Conservation (phyloP, 2,329 filamentous ascomycete genomes). For the Venturia aucupariae region DNA sequence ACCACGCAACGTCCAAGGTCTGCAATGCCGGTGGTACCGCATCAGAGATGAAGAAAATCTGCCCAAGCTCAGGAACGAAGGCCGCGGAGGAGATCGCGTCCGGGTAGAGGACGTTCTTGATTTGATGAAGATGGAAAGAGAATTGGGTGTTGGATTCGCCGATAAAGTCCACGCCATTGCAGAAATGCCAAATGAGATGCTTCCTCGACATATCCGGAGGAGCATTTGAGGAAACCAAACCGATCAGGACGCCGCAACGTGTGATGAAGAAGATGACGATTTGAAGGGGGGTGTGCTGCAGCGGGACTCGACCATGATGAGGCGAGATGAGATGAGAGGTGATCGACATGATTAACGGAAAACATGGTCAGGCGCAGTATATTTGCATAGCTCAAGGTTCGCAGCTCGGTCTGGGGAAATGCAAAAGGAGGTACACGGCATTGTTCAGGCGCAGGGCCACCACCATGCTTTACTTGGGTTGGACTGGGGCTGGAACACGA, state of each 20-base stretch:
- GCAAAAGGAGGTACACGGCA: background rate
- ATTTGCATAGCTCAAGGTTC: background rate
- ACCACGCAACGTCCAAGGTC: conserved; percentile 9
- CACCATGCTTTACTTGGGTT: background rate
- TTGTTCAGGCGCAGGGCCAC: background rate
- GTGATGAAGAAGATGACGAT: background rate
- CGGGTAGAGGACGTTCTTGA: conserved; percentile 2
- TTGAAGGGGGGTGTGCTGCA: background rate
- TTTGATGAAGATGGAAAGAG: background rate
- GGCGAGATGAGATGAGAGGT: background rate
- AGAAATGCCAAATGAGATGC: background rate
- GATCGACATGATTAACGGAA: background rate
- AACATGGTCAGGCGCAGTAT: background rate
- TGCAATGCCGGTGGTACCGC: conserved; percentile 15
- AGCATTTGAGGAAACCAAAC: background rate
- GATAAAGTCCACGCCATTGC: background rate
- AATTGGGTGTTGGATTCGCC: background rate
- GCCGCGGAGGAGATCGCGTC: background rate
- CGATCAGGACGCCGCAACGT: background rate
- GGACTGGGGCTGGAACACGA: background rate
- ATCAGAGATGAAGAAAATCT: conserved; percentile 9
- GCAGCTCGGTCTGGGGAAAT: background rate
- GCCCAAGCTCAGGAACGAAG: background rate
- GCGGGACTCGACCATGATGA: background rate
- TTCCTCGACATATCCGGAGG: background rate